Evolutionary conservation across 129 eudicot genomes (phyloP).

Genomic region (Lactuca saligna): DNA sequence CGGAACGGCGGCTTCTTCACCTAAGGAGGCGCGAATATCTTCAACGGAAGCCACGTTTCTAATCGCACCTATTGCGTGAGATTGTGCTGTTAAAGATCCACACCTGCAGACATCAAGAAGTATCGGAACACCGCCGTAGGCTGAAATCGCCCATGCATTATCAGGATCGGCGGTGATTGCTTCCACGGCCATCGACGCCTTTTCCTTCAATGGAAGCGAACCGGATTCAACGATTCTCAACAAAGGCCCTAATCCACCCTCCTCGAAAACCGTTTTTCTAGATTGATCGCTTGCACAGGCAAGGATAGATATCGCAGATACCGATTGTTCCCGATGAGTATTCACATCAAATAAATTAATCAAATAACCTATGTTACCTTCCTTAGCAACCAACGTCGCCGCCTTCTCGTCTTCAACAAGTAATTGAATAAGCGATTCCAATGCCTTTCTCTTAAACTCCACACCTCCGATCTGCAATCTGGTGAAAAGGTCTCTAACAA

Average conservation of each 20-base stretch:
- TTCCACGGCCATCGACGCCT: conserved; percentile 73
- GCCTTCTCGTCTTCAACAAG: conserved; percentile 53
- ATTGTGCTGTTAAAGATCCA: conserved; percentile 55
- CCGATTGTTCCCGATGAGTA: conserved; percentile 58
- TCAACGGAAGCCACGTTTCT: conserved; percentile 62
- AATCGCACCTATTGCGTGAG: conserved; percentile 68
- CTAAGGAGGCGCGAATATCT: conserved; percentile 49
- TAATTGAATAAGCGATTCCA: conserved; percentile 60
- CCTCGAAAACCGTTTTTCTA: conserved; percentile 62
- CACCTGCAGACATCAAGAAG: conserved; percentile 63
- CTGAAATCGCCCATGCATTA: conserved; percentile 83
- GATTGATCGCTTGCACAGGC: conserved; percentile 55
- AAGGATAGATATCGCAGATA: conserved; percentile 50
- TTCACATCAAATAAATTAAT: conserved; percentile 56
- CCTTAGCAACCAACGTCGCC: conserved; percentile 48
- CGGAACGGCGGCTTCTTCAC: conserved; percentile 68
- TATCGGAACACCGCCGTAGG: conserved; percentile 73
- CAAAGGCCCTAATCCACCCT: conserved; percentile 80
- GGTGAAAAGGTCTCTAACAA: conserved; percentile 63
- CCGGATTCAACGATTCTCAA: conserved; percentile 63
- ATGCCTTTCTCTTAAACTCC: conserved; percentile 68
- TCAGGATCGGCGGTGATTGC: conserved; percentile 69
- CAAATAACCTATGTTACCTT: conserved; percentile 57
- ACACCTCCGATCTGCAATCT: conserved; percentile 80
- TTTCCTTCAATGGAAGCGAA: conserved; percentile 54